Evolutionary conservation across 2,329 filamentous ascomycete genomes (phyloP).

Genomic region (Amauroascus niger): DNA sequence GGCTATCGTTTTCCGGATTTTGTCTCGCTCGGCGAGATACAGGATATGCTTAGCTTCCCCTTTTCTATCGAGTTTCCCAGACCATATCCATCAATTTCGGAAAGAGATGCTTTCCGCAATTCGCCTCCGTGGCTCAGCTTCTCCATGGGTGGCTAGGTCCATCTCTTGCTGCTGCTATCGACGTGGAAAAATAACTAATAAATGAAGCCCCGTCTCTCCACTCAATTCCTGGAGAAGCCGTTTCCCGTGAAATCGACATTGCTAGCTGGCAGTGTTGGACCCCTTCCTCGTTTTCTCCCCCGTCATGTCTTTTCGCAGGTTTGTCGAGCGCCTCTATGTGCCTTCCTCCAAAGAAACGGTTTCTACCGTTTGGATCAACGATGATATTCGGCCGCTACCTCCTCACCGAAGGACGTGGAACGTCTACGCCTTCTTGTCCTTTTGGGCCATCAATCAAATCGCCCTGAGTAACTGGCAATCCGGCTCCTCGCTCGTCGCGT

Average conservation of each 20-base stretch:
- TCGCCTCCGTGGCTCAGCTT: not conserved
- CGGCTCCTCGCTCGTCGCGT: conserved; percentile 27
- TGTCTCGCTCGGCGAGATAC: not conserved
- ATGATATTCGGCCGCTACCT: conserved; percentile 25
- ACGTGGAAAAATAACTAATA: not conserved
- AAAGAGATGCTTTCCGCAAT: not conserved
- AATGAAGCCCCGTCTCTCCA: not conserved
- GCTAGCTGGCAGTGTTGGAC: not conserved
- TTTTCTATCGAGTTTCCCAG: too few species aligned
- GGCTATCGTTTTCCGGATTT: not conserved
- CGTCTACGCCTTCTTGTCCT: conserved; percentile 19
- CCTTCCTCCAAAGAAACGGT: conserved; percentile 4
- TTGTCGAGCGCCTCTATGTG: conserved; percentile 4
- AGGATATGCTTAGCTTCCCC: too few species aligned
- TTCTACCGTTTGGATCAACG: conserved; percentile 23
- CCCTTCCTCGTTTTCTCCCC: not conserved
- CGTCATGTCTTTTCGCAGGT: conserved; percentile 7
- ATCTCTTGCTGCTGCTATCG: not conserved
- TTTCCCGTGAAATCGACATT: not conserved
- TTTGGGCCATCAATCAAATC: conserved; percentile 14
- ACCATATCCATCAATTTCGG: not conserved
- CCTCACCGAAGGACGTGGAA: conserved; percentile 23
- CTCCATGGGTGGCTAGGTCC: not conserved
- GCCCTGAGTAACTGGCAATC: conserved; percentile 7
- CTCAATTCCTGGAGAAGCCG: not conserved